Evolutionary conservation across 225 moss, liverwort and hornwort genomes (phyloP).

Genomic region (Physcomitrium patens): DNA sequence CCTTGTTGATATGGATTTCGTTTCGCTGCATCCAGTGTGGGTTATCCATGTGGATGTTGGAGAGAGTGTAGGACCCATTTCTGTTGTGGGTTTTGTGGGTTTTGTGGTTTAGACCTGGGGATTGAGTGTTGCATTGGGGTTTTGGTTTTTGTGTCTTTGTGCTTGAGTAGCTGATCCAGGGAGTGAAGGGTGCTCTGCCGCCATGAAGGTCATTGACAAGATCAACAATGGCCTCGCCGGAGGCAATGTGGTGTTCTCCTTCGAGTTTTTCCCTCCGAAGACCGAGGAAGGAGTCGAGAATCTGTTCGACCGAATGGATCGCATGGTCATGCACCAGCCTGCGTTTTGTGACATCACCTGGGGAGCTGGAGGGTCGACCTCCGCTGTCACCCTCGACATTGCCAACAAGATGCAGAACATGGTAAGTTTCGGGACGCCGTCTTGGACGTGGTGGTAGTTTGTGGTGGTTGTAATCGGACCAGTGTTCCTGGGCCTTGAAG

Average conservation of each 20-base stretch:
- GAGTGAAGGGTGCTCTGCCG: conserved; percentile 21
- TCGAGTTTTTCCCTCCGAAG: conserved; percentile 97
- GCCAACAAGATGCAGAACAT: conserved; percentile 85
- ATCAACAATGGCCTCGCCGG: conserved; percentile 84
- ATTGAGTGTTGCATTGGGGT: too few species aligned
- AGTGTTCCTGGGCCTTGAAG: background rate
- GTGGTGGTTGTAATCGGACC: background rate
- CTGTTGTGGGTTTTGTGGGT: background rate
- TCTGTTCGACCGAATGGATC: conserved; percentile 89
- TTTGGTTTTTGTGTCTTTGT: background rate
- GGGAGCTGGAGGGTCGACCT: conserved; percentile 90
- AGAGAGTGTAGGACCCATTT: too few species aligned
- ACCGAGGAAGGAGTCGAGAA: conserved; percentile 97
- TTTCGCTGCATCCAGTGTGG: too few species aligned
- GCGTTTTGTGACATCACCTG: conserved; percentile 72
- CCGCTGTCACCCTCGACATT: conserved; percentile 78
- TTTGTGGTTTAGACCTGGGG: conserved; percentile 5
- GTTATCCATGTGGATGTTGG: too few species aligned
- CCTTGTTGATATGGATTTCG: too few species aligned
- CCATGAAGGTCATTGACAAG: conserved; percentile 98
- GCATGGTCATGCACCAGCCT: conserved; percentile 88
- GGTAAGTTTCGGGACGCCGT: conserved; percentile 37
- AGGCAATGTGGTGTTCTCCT: conserved; percentile 84
- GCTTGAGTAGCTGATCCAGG: conserved; percentile 15
- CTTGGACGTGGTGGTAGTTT: background rate